Conservation (phyloP, 352 stramenopile species). For the Phytophthora nicotianae region DNA sequence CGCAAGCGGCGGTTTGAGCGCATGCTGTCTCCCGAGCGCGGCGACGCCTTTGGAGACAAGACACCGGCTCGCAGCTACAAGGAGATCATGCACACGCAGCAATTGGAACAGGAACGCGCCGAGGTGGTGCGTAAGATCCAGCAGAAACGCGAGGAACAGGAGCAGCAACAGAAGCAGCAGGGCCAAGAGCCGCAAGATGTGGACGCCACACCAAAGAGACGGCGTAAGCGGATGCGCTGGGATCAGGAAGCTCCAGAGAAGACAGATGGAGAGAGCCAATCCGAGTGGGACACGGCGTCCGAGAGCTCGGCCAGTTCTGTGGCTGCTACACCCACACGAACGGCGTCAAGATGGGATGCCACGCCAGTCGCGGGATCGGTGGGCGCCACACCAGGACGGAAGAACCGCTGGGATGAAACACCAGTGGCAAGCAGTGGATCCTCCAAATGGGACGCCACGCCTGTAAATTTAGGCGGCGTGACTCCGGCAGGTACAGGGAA, state of each 20-base stretch:
- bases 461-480: conserved; percentile 56
- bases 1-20: conserved; percentile 90
- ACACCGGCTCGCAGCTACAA: conserved; percentile 84
- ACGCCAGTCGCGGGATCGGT: conserved; percentile 46
- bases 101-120: conserved; percentile 84
- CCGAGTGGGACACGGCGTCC: conserved; percentile 78
- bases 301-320: conserved; percentile 41
- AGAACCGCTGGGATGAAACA: conserved; percentile 88
- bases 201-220: conserved; percentile 63
- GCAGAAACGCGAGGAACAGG: conserved; percentile 78
- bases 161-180: conserved; percentile 46
- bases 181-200: conserved; percentile 24
- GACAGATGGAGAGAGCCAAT: conserved; percentile 65
- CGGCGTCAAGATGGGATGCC: conserved; percentile 80
- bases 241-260: conserved; percentile 75
- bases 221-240: conserved; percentile 84
- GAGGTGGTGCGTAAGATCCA: conserved; percentile 90
- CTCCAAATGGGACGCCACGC: conserved; percentile 95
- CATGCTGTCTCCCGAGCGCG: conserved; percentile 87
- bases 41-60: conserved; percentile 90
- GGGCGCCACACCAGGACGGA: conserved; percentile 53
- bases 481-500: conserved; percentile 75
- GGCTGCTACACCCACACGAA: conserved; percentile 55
- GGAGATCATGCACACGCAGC: conserved; percentile 93
- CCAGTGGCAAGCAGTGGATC: conserved; percentile 55